phyloP scores from a whole-genome alignment of 2,329 filamentous ascomycete species.

The Fusarium globosum region DNA sequence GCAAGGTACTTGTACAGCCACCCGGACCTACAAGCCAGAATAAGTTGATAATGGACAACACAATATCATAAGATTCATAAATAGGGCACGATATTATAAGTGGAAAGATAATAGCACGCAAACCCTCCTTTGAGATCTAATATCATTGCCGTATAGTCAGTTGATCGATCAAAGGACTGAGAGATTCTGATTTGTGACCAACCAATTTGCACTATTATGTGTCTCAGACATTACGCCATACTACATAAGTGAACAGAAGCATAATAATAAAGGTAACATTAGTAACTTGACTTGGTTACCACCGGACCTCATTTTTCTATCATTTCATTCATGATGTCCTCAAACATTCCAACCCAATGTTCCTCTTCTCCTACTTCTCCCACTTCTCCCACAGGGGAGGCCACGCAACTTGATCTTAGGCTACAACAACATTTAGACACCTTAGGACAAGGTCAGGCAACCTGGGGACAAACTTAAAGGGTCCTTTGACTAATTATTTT shows the following conservation, averaged over 20 bases:
- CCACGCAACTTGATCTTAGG: neutral
- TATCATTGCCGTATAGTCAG: neutral
- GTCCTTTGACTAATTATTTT: neutral
- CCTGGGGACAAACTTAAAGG: neutral
- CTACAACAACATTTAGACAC: neutral
- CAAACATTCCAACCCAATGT: neutral
- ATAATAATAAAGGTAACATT: neutral
- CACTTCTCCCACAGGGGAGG: neutral
- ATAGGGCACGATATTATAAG: neutral
- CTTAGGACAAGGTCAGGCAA: neutral
- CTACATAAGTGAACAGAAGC: neutral
- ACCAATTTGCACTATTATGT: neutral
- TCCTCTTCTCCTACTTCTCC: neutral
- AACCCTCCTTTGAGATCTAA: neutral
- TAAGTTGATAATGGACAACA: constrained; percentile 6
- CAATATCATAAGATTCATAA: neutral
- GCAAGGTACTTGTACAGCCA: constrained; percentile 9
- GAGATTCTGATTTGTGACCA: neutral
- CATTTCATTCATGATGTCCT: neutral
- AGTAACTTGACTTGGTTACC: neutral
- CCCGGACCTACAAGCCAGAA: constrained; percentile 12
- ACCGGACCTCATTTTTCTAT: neutral
- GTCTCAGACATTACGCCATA: neutral
- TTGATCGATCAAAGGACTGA: neutral
- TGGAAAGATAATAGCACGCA: neutral